These are phyloP conservation scores for Ephemerocybe angulata DNA, from an alignment of 768 basidiomycete genomes.

Conservation along the genomic window DNA sequence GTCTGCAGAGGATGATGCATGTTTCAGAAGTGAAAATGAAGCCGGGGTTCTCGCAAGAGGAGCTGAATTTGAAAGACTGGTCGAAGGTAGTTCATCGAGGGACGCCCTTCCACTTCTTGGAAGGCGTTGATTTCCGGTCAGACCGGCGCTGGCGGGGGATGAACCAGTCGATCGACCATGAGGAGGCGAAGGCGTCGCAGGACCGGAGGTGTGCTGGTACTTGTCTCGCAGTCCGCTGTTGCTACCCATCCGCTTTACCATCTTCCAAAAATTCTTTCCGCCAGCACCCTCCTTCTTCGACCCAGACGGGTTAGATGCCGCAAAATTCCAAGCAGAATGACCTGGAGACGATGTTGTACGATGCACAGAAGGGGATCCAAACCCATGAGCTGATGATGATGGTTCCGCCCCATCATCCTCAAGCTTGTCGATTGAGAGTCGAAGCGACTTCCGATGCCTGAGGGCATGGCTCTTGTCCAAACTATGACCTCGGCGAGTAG, in stretches of 20 bases:
- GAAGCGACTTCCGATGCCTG: background rate
- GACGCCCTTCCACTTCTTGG: background rate
- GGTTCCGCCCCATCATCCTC: background rate
- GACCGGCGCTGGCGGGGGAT: background rate
- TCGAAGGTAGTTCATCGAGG: background rate
- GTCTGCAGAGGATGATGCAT: constrained; percentile 2
- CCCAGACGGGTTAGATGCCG: background rate
- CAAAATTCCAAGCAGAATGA: background rate
- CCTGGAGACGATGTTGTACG: background rate
- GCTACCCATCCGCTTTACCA: constrained; percentile 8
- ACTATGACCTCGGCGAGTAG: background rate
- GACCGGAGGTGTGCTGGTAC: background rate
- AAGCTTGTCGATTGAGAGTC: constrained; percentile 3
- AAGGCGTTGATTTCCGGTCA: background rate
- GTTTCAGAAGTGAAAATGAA: background rate
- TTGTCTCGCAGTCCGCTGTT: constrained; percentile 2
- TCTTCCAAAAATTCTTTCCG: constrained; percentile 5
- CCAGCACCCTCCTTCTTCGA: background rate
- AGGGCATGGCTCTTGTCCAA: background rate
- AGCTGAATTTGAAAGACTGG: background rate
- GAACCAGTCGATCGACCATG: background rate
- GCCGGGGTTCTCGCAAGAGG: background rate
- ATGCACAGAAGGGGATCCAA: background rate
- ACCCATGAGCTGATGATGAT: background rate
- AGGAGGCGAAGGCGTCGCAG: background rate